Conservation (phyloP, 352 stramenopile genomes). For the Pythium myriotylum region DNA sequence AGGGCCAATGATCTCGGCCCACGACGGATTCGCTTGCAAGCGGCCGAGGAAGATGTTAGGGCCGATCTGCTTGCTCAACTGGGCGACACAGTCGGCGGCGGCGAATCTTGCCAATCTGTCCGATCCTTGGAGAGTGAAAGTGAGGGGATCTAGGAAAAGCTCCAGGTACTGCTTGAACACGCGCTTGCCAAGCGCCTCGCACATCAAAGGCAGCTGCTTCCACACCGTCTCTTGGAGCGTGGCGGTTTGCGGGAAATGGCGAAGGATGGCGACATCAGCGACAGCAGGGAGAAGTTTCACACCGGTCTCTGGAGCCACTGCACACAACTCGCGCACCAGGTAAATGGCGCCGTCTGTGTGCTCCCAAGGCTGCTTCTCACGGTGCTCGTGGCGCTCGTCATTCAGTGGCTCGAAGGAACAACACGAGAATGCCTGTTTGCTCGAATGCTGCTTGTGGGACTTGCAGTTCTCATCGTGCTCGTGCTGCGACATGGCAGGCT, state of each 20-base stretch:
- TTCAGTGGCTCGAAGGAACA: conserved; percentile 95
- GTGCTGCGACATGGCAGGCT: conserved; percentile 91
- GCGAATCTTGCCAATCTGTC: conserved; percentile 73
- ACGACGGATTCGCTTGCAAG: conserved; percentile 67
- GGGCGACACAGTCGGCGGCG: conserved; percentile 71
- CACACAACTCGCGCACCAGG: conserved; percentile 92
- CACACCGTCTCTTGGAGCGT: conserved; percentile 84
- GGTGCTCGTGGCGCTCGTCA: conserved; percentile 83
- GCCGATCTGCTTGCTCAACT: conserved; percentile 78
- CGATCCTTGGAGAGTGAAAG: conserved; percentile 77
- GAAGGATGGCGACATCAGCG: conserved; percentile 74
- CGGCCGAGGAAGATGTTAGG: conserved; percentile 83
- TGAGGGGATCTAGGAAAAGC: conserved; percentile 82
- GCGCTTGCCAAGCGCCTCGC: conserved; percentile 74
- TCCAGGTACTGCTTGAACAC: conserved; percentile 86
- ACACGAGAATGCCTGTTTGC: conserved; percentile 95
- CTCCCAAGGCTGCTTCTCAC: conserved; percentile 93
- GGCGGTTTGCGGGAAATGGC: conserved; percentile 73
- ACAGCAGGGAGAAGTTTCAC: conserved; percentile 57
- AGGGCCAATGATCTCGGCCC: conserved; percentile 60
- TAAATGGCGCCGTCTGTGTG: conserved; percentile 96
- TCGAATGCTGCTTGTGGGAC: conserved; percentile 90
- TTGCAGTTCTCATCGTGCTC: conserved; percentile 93
- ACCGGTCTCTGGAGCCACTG: conserved; percentile 52
- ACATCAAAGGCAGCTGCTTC: conserved; percentile 83